Percentiles rank a stretch among this genome's conserved stretches.
phyloP scores from a whole-genome alignment of 352 stramenopile genomes.

The Globisporangium mamillatum region DNA sequence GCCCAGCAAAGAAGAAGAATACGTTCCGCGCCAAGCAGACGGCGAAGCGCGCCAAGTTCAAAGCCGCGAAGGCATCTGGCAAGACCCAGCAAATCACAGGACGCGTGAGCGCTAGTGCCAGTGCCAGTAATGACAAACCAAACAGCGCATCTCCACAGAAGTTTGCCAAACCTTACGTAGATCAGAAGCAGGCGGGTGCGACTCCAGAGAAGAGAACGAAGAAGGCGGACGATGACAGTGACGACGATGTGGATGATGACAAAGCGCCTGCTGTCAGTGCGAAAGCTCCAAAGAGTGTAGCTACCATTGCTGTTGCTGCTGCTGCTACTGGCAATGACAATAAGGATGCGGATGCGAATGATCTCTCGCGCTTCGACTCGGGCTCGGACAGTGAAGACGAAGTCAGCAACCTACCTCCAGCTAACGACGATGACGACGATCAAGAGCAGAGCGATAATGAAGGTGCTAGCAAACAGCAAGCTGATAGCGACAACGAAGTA shows the following conservation, averaged over 20 bases:
- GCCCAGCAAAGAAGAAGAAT: slow-evolving; percentile 64
- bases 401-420: background rate
- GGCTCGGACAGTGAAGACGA: slow-evolving; percentile 17
- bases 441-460: slow-evolving; percentile 14
- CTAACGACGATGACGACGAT: slow-evolving; percentile 20
- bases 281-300: background rate
- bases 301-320: background rate
- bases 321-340: slow-evolving; percentile 4
- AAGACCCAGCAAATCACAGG: slow-evolving; percentile 12
- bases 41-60: slow-evolving; percentile 31
- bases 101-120: slow-evolving; percentile 1
- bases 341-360: slow-evolving; percentile 10
- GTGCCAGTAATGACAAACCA: background rate
- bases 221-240: slow-evolving; percentile 10
- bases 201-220: slow-evolving; percentile 10
- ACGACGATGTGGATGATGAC: slow-evolving; percentile 10
- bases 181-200: slow-evolving; percentile 4
- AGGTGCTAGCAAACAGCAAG: background rate
- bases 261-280: slow-evolving; percentile 2
- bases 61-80: slow-evolving; percentile 22
- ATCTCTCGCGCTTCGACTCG: slow-evolving; percentile 17
- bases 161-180: background rate
- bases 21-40: slow-evolving; percentile 78
- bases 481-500: background rate
- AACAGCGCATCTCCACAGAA: slow-evolving; percentile 9